A percentile compares a stretch with the other conserved stretches of the same genome.
These are phyloP conservation scores for Mortierella sp. DNA, from an alignment of 371 early-diverging fungal species.

Conservation along the genomic window DNA sequence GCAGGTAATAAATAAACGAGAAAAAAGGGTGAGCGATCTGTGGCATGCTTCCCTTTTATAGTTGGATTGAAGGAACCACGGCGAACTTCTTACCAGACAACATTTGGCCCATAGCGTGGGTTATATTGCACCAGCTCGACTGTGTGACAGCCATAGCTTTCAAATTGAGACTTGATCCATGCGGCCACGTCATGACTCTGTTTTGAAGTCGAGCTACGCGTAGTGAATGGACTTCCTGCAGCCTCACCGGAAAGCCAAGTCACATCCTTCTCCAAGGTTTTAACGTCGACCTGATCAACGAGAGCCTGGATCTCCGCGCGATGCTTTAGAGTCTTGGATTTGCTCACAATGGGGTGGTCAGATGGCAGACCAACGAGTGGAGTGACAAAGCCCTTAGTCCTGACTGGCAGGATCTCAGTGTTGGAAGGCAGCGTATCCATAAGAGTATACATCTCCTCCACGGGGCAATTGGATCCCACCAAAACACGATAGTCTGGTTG, in stretches of 20 bases:
- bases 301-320: conserved; percentile 30
- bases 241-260: conserved; percentile 57
- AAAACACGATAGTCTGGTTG: conserved; percentile 36
- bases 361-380: conserved; percentile 23
- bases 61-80: background rate
- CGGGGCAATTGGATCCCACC: conserved; percentile 40
- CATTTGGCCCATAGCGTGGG: conserved; percentile 53
- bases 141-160: conserved; percentile 49
- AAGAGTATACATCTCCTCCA: conserved; percentile 25
- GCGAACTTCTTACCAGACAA: conserved; percentile 47
- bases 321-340: conserved; percentile 28
- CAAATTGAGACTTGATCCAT: conserved; percentile 52
- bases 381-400: conserved; percentile 31
- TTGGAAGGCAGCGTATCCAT: conserved; percentile 44
- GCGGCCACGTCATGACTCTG: conserved; percentile 49
- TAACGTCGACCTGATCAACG: conserved; percentile 42
- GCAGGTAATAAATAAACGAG: background rate
- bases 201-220: conserved; percentile 48
- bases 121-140: conserved; percentile 50
- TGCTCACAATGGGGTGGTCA: conserved; percentile 38
- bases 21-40: background rate
- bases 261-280: conserved; percentile 46
- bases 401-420: conserved; percentile 50
- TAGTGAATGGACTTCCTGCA: conserved; percentile 40
- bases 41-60: conserved; percentile 18